A percentile compares a stretch with the other conserved stretches of the same genome.
These are phyloP conservation scores for Ophiobolus disseminans DNA, from an alignment of 2,329 filamentous ascomycete genomes.

Conservation along the genomic window DNA sequence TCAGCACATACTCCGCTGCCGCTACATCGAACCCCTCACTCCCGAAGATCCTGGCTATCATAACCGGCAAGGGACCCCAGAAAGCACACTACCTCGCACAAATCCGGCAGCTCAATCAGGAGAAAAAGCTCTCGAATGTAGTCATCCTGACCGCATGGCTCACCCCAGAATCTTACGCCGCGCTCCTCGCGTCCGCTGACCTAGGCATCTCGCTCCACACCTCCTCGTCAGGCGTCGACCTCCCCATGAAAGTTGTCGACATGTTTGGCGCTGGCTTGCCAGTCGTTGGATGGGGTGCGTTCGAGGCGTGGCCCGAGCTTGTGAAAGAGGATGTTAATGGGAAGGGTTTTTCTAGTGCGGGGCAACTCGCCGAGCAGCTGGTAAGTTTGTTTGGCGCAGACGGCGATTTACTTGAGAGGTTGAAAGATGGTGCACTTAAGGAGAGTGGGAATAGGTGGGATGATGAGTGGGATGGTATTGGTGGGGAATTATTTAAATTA, in stretches of 20 bases:
- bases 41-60: conserved; percentile 81
- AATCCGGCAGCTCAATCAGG: conserved; percentile 67
- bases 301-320: conserved; percentile 89
- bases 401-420: conserved; percentile 62
- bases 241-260: conserved; percentile 99
- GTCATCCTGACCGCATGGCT: conserved; percentile 85
- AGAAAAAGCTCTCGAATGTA: conserved; percentile 71
- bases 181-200: conserved; percentile 82
- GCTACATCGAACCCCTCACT: conserved; percentile 56
- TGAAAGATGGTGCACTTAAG: conserved; percentile 73
- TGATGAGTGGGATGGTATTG: conserved; percentile 87
- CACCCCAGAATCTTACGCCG: conserved; percentile 81
- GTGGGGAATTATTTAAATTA: conserved; percentile 69
- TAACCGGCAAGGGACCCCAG: conserved; percentile 92
- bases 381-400: conserved; percentile 65
- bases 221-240: conserved; percentile 90
- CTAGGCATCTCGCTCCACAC: conserved; percentile 91
- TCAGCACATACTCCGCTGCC: conserved; percentile 73
- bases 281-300: conserved; percentile 83
- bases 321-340: conserved; percentile 88
- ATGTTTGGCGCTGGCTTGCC: conserved; percentile 97
- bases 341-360: conserved; percentile 77
- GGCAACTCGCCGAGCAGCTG: conserved; percentile 70
- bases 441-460: conserved; percentile 86
- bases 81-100: conserved; percentile 74